Evolutionary conservation across 805 yeast genomes (phyloP).

Genomic region (Lachancea kluyveri): DNA sequence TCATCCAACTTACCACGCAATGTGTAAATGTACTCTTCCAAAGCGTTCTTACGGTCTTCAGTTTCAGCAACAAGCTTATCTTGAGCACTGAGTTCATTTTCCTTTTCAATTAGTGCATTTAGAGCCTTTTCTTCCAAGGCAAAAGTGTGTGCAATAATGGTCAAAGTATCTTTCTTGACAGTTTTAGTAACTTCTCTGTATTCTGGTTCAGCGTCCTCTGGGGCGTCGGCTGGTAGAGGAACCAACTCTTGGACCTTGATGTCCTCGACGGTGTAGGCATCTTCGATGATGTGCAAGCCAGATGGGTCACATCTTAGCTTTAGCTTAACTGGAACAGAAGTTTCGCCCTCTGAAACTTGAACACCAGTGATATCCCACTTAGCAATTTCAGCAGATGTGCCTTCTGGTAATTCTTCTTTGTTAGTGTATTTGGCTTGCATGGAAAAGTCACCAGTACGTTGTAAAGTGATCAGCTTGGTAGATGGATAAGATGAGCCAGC

Average conservation of each 20-base stretch:
- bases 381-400: slow-evolving; percentile 60
- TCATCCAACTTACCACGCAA: slow-evolving; percentile 96
- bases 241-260: slow-evolving; percentile 82
- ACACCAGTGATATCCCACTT: slow-evolving; percentile 87
- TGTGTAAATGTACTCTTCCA: slow-evolving; percentile 97
- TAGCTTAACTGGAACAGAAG: slow-evolving; percentile 77
- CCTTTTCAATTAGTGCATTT: slow-evolving; percentile 68
- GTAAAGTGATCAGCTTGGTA: slow-evolving; percentile 90
- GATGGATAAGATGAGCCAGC: slow-evolving; percentile 88
- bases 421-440: slow-evolving; percentile 82
- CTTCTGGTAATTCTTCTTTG: slow-evolving; percentile 64
- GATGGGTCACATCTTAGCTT: slow-evolving; percentile 97
- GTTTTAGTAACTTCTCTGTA: slow-evolving; percentile 86
- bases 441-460: slow-evolving; percentile 84
- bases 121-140: slow-evolving; percentile 52
- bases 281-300: slow-evolving; percentile 88
- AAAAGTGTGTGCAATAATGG: slow-evolving; percentile 53
- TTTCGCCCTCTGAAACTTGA: slow-evolving; percentile 67
- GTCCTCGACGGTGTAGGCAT: slow-evolving; percentile 93
- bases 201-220: slow-evolving; percentile 69
- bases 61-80: slow-evolving; percentile 98
- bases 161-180: slow-evolving; percentile 82
- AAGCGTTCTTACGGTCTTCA: slow-evolving; percentile 96
- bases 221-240: slow-evolving; percentile 44
- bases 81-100: slow-evolving; percentile 74